Percentiles rank a stretch among this genome's conserved stretches.
Conservation (phyloP, 2,329 filamentous ascomycete genomes). For the Saccharata proteae region DNA sequence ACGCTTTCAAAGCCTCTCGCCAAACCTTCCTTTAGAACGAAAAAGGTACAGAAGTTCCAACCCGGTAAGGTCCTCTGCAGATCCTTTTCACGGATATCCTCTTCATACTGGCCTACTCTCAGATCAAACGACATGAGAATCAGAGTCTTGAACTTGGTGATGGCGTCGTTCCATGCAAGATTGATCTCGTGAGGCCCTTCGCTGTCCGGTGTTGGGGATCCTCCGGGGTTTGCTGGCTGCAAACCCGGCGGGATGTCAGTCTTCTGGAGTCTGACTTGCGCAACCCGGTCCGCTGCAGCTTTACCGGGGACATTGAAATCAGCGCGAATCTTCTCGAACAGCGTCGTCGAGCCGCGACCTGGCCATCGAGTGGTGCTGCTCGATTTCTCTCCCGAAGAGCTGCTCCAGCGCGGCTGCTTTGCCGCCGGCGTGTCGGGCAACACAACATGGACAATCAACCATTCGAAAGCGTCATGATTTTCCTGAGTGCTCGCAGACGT, state of each 20-base stretch:
- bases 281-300: constrained; percentile 60
- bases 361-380: constrained; percentile 60
- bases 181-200: constrained; percentile 70
- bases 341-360: constrained; percentile 62
- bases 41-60: constrained; percentile 99
- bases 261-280: constrained; percentile 66
- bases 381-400: constrained; percentile 51
- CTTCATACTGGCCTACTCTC: constrained; percentile 87
- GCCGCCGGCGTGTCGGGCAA: constrained; percentile 73
- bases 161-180: constrained; percentile 70
- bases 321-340: constrained; percentile 77
- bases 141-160: constrained; percentile 73
- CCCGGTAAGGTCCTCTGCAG: constrained; percentile 75
- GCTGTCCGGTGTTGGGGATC: constrained; percentile 36
- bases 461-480: constrained; percentile 93
- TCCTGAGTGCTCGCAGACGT: constrained; percentile 57
- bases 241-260: constrained; percentile 32
- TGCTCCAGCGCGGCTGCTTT: constrained; percentile 57
- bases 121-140: constrained; percentile 85
- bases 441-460: constrained; percentile 87
- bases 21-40: constrained; percentile 90
- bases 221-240: constrained; percentile 26
- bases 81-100: constrained; percentile 92
- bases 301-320: constrained; percentile 81
- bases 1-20: constrained; percentile 93